phyloP scores from a whole-genome alignment of 2,329 filamentous ascomycete species.

The Atkinsonella hypoxylon region DNA sequence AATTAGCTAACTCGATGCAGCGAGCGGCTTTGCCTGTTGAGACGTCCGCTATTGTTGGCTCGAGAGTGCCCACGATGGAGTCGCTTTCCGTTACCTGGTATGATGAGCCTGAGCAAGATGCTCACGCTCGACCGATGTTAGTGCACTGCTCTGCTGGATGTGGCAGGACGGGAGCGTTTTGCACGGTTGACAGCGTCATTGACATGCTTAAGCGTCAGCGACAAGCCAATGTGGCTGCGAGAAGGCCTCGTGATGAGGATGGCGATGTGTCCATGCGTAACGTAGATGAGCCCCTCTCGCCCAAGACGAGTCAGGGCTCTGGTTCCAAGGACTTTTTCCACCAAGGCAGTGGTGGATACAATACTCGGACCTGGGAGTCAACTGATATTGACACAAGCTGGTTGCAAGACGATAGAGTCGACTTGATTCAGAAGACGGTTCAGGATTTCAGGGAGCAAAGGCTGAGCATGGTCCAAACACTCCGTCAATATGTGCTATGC shows the following conservation, averaged over 20 bases:
- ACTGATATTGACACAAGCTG: constrained; percentile 41
- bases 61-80: constrained; percentile 17
- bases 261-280: constrained; percentile 36
- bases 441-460: constrained; percentile 82
- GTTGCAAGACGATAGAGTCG: constrained; percentile 57
- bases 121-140: constrained; percentile 55
- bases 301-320: constrained; percentile 13
- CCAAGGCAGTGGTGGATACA: constrained; percentile 8
- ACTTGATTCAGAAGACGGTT: constrained; percentile 77
- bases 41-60: constrained; percentile 24
- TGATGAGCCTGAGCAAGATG: constrained; percentile 47
- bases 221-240: constrained; percentile 20
- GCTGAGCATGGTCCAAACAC: constrained; percentile 91
- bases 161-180: constrained; percentile 91
- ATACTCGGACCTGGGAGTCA: constrained; percentile 3
- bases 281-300: constrained; percentile 18
- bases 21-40: constrained; percentile 40
- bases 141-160: constrained; percentile 96
- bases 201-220: constrained; percentile 91
- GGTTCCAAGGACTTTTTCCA: constrained; percentile 10
- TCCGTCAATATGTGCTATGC: constrained; percentile 88
- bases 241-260: constrained; percentile 19
- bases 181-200: constrained; percentile 88
- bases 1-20: constrained; percentile 69
- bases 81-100: constrained; percentile 31